Base-by-base conservation (phyloP, 805 yeast species). In the Debaryomyces castellii region DNA sequence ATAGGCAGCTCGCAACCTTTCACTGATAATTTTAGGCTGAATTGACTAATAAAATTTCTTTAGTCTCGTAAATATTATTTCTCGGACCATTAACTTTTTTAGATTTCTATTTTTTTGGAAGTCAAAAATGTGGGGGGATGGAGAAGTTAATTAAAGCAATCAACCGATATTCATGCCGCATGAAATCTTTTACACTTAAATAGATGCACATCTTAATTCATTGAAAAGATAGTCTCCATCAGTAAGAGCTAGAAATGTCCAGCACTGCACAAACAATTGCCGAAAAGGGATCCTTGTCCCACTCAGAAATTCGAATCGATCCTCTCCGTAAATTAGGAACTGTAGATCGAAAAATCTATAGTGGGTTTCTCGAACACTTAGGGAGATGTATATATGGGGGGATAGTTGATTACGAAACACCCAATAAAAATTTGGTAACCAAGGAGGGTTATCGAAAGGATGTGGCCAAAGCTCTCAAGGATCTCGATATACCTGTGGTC, bases 311-410 rank as follows among this genome's bases (percentile, higher is more conserved):
- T 53, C 48, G 45, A 43, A 51, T 65, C n/a, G 69, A 65, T 40
- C 51, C 64, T 5, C 46, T 44, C n/a, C 49, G 68, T 39, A 54
- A 48, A 2, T 27, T 60, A 11, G 59, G 62, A 3, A 44, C 52
- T 2, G 53, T 65, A 16, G 63, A 63, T 42, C 54, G 52, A 17
- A 58, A 56, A 18, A 59, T 63, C 34, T 65, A 63, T 47, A 53
- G 64, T n/a, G 69, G 70, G 16, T 65, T 65, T 46, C 56, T 63
- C n/a, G 70, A 65, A 42, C 69, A 65, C 49, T 49, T 65, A 47
- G 70, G 69, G 12, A 51, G 70, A 38, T 64, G 69, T 43, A 61
- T 65, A 37, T 65, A 65, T 43, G 69, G 68, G n/a, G 70, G 70
- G 10, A 46, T 65, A n/a, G 62, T 65, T 24, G 70, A 65, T 44